Evolutionary conservation across 2,329 filamentous ascomycete species (phyloP).

Genomic region (Fusarium liriodendri): DNA sequence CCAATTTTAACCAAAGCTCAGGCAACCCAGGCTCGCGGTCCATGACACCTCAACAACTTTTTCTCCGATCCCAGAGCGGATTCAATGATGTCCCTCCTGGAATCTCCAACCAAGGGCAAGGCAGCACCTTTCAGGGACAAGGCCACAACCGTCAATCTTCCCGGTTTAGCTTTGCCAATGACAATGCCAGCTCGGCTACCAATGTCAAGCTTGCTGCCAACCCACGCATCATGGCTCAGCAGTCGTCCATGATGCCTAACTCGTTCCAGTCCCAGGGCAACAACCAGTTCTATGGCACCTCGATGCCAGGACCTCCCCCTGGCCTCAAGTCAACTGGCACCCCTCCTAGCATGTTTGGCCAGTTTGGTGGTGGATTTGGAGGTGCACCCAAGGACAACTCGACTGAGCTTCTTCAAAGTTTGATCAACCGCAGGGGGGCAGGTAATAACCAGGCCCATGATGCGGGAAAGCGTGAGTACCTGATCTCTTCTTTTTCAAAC

Average conservation of each 20-base stretch:
- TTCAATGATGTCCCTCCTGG: constrained; percentile 70
- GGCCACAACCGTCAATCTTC: constrained; percentile 87
- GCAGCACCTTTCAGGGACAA: constrained; percentile 64
- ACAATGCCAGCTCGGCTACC: constrained; percentile 62
- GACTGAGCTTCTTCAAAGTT: constrained; percentile 77
- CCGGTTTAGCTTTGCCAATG: constrained; percentile 88
- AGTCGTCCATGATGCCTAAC: constrained; percentile 86
- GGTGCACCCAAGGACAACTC: constrained; percentile 77
- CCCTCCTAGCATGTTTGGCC: constrained; percentile 93
- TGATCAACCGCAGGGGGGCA: constrained; percentile 78
- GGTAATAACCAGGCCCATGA: constrained; percentile 81
- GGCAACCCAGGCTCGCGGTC: constrained; percentile 72
- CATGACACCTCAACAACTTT: constrained; percentile 83
- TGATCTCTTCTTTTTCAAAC: constrained; percentile 91
- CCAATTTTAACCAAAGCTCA: constrained; percentile 60
- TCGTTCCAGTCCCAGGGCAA: constrained; percentile 69
- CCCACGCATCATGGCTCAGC: constrained; percentile 83
- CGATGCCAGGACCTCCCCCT: constrained; percentile 92
- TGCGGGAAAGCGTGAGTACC: constrained; percentile 97
- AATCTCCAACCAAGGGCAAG: constrained; percentile 59
- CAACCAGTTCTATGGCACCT: constrained; percentile 82
- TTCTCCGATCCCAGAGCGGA: constrained; percentile 71
- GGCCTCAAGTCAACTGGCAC: constrained; percentile 96
- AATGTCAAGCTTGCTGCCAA: constrained; percentile 83
- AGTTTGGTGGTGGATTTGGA: constrained; percentile 83